Conservation (phyloP, 2,329 filamentous ascomycete species). For the Aspergillus tamarii region DNA sequence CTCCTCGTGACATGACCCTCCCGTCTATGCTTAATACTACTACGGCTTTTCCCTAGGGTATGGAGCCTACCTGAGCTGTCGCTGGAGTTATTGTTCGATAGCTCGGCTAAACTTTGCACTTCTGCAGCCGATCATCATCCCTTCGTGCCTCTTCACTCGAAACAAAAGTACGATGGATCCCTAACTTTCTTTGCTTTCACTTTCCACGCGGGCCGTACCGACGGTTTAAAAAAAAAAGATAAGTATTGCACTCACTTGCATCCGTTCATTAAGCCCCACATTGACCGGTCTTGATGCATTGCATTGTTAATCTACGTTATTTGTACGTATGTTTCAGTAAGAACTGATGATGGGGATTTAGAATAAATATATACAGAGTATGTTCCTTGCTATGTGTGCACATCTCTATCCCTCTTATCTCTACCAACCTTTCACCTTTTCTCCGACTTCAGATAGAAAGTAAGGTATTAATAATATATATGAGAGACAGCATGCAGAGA, state of each 20-base stretch:
- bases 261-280: slow-evolving; percentile 14
- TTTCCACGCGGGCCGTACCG: slow-evolving; percentile 22
- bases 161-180: slow-evolving; percentile 13
- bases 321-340: not conserved
- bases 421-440: not conserved
- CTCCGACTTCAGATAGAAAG: not conserved
- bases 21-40: not conserved
- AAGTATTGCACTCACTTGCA: not conserved
- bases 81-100: not conserved
- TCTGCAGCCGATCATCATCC: not conserved
- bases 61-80: not conserved
- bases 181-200: slow-evolving; percentile 4
- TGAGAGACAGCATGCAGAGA: not conserved
- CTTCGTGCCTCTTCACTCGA: not conserved
- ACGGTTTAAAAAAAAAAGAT: slow-evolving; percentile 4
- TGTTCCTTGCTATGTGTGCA: not conserved
- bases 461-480: not conserved
- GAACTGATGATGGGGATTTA: not conserved
- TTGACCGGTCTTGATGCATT: slow-evolving; percentile 1
- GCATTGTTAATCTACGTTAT: slow-evolving; percentile 2
- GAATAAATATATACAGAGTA: not conserved
- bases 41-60: not conserved
- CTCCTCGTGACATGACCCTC: not conserved
- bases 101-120: slow-evolving; percentile 2
- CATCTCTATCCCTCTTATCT: no score